Evolutionary conservation across 2,329 filamentous ascomycete species (phyloP).

Genomic region (Neopestalotiopsis rosae): DNA sequence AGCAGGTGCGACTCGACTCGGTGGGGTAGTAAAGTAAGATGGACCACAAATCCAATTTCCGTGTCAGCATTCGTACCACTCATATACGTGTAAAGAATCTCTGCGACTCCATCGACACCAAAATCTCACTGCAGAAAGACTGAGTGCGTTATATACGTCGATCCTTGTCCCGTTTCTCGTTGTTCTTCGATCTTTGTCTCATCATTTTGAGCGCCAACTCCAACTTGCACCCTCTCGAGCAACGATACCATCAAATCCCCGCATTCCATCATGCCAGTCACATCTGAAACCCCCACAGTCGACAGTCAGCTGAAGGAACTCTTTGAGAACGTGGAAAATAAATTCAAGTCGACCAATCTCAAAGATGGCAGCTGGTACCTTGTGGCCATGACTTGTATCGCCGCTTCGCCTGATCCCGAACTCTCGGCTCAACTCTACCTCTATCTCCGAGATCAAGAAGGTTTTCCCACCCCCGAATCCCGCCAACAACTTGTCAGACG

Average conservation of each 20-base stretch:
- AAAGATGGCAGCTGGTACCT: conserved; percentile 31
- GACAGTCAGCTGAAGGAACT: conserved; percentile 7
- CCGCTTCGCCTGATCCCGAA: conserved; percentile 41
- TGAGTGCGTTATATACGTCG: neutral
- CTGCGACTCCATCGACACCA: neutral
- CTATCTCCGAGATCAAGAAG: conserved; percentile 55
- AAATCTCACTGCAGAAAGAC: neutral
- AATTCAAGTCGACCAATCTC: conserved; percentile 18
- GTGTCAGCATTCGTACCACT: neutral
- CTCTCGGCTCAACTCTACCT: conserved; percentile 57
- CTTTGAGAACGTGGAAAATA: conserved; percentile 16
- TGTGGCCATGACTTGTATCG: conserved; percentile 44
- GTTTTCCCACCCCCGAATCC: conserved; percentile 46
- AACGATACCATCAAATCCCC: neutral
- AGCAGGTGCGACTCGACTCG: neutral
- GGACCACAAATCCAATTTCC: neutral
- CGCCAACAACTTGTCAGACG: conserved; percentile 55
- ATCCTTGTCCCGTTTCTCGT: neutral
- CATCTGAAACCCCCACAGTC: neutral
- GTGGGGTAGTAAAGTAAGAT: neutral
- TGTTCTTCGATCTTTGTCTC: neutral
- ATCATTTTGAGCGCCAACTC: neutral
- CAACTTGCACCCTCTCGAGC: neutral
- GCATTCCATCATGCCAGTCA: neutral
- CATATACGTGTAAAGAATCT: neutral